Percentiles rank a stretch among this genome's conserved stretches.
phyloP scores from a whole-genome alignment of 2,329 filamentous ascomycete genomes.

The Monosporascus sp. region DNA sequence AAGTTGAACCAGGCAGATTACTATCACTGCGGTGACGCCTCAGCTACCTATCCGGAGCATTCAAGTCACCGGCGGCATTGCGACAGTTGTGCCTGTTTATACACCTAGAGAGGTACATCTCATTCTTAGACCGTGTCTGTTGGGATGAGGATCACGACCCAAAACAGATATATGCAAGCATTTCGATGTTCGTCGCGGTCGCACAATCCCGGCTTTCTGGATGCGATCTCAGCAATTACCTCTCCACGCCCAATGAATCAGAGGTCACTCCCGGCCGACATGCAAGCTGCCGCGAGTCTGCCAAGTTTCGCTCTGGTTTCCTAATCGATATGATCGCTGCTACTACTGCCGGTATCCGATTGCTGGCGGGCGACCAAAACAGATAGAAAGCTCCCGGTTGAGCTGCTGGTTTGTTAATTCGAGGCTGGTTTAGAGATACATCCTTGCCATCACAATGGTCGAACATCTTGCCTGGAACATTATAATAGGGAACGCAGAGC shows the following conservation, averaged over 20 bases:
- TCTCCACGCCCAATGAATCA: too few species aligned
- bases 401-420: background rate
- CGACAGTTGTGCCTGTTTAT: too few species aligned
- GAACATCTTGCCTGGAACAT: too few species aligned
- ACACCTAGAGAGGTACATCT: background rate
- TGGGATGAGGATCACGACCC: too few species aligned
- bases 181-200: background rate
- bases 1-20: too few species aligned
- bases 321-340: background rate
- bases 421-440: background rate
- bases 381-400: background rate
- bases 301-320: background rate
- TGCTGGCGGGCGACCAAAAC: background rate
- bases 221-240: background rate
- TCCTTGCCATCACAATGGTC: too few species aligned
- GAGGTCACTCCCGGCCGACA: background rate
- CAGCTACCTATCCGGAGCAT: too few species aligned
- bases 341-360: background rate
- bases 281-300: background rate
- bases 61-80: too few species aligned
- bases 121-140: background rate
- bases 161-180: too few species aligned
- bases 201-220: background rate
- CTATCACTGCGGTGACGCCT: too few species aligned
- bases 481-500: too few species aligned